Evolutionary conservation across 768 basidiomycete species (phyloP), one percentile per base, ranked within the genome.

Genomic region (Grammothele lineata): DNA sequence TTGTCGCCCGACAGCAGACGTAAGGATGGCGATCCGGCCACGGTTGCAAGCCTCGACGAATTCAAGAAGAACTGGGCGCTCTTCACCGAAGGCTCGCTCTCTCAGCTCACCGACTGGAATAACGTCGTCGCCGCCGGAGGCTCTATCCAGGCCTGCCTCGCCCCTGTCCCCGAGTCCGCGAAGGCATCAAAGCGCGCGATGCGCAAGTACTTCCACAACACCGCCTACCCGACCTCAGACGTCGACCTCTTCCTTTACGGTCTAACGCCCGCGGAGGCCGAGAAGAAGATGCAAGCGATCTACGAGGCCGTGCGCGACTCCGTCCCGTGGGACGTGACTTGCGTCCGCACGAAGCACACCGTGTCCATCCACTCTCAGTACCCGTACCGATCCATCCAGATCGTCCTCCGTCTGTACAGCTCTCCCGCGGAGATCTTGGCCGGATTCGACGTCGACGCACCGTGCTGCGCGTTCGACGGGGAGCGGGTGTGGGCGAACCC

Each of bases 261-360:
- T 1, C 54, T 84, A 60, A 76, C 73, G 8, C 64, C 74, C 4
- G 77, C 76, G 53, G 70, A 82, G 75, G 82, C 81, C 0, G 80
- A 83, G 55, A 70, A 62, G 42, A 83, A 82, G 69, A 80, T 81
- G 51, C 63, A 71, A 40, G 49, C 63, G 25, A 81, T 83, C 25
- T 83, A 78, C 54, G 77, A 81, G 54, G 81, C 81, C 5, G 77
- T 85, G 19, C 68, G 80, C 18, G 79, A 83, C 57, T 78, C 80
- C 9, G 74, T 83, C 27, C 80, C 80, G 22, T 83, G 81, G 81
- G 82, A 83, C 57, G 77, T 80, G 14, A 82, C 80, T 23, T 82
- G 80, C 41, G 75, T 84, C 46, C 74, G 81, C 33, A 80, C 80
- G 47, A 83, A 79, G 62, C 79, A 85, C 53, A 79, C 80, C 0